A percentile compares a stretch with the other conserved stretches of the same genome.
Evolutionary conservation across 768 basidiomycete species (phyloP).

Genomic region (Psilocybe subaeruginosa): DNA sequence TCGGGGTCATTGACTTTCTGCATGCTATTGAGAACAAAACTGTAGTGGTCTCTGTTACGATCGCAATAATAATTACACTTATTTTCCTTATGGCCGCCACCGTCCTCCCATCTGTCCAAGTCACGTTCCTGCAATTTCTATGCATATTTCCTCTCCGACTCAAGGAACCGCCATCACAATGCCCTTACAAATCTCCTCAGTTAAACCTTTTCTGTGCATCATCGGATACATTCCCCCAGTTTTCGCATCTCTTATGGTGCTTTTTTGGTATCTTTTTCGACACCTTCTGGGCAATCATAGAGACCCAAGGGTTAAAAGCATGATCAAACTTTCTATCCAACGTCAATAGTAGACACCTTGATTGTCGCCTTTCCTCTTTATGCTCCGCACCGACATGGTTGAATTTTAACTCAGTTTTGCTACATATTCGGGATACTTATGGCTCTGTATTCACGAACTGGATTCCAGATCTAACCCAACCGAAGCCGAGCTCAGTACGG

Average conservation of each 20-base stretch:
- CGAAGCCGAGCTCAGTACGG: too few relatives aligned
- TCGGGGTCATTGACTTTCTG: conserved; percentile 26
- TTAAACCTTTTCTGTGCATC: conserved; percentile 4
- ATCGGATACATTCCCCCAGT: not conserved
- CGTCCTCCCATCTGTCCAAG: conserved; percentile 9
- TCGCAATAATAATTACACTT: conserved; percentile 15
- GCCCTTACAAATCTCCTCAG: conserved; percentile 20
- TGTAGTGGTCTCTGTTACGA: conserved; percentile 17
- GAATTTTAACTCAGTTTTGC: too few relatives aligned
- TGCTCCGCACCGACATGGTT: too few relatives aligned
- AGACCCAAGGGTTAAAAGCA: too few relatives aligned
- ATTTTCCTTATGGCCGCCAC: conserved; percentile 20
- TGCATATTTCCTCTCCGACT: not conserved
- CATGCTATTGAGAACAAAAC: conserved; percentile 16
- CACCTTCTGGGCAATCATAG: not conserved
- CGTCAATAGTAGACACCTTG: too few relatives aligned
- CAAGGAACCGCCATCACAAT: not conserved
- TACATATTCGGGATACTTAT: too few relatives aligned
- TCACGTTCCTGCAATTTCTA: not conserved
- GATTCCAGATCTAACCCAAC: too few relatives aligned
- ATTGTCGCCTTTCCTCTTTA: too few relatives aligned
- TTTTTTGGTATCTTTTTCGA: not conserved
- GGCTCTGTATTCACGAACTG: too few relatives aligned
- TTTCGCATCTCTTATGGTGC: not conserved
- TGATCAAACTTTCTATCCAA: too few relatives aligned